Percentiles rank a stretch among this genome's conserved stretches.
Evolutionary conservation across 2,329 filamentous ascomycete genomes (phyloP).

Genomic region (Coniochaeta hoffmannii): DNA sequence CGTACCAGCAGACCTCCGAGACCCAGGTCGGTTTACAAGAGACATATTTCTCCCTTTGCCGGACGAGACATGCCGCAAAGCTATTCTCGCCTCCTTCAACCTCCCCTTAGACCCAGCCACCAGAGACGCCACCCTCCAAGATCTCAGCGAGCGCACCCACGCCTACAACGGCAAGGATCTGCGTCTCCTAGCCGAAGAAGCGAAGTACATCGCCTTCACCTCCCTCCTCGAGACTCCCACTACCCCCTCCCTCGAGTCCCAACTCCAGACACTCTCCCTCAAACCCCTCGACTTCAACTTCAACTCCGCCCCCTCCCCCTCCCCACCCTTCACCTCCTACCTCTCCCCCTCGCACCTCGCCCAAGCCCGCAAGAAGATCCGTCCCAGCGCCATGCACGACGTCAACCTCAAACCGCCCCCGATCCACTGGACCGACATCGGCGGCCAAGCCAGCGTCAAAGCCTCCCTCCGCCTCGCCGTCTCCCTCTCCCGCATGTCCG

Average conservation of each 20-base stretch:
- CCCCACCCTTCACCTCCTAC: conserved; percentile 15
- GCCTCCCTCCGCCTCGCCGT: conserved; percentile 46
- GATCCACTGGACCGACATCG: conserved; percentile 80
- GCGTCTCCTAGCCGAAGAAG: conserved; percentile 51
- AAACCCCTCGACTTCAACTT: background rate
- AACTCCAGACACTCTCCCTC: background rate
- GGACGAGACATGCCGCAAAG: conserved; percentile 59
- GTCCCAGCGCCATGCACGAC: conserved; percentile 81
- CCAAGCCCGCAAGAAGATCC: conserved; percentile 59
- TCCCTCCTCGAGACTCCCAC: conserved; percentile 22
- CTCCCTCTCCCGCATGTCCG: conserved; percentile 25
- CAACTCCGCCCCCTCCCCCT: background rate
- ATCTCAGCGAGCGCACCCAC: conserved; percentile 69
- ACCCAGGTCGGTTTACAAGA: conserved; percentile 53
- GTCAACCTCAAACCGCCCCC: conserved; percentile 83
- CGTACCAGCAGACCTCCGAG: conserved; percentile 62
- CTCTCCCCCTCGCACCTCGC: conserved; percentile 47
- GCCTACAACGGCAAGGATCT: conserved; percentile 81
- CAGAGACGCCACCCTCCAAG: conserved; percentile 44
- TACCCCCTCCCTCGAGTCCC: background rate
- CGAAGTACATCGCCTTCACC: conserved; percentile 24
- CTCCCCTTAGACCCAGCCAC: conserved; percentile 38
- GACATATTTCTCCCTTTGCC: conserved; percentile 74
- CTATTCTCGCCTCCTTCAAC: conserved; percentile 61
- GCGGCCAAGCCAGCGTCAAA: conserved; percentile 74